A percentile compares a stretch with the other conserved stretches of the same genome.
phyloP scores from a whole-genome alignment of 106 monocot genomes.

The Alisma plantagoaquatica region DNA sequence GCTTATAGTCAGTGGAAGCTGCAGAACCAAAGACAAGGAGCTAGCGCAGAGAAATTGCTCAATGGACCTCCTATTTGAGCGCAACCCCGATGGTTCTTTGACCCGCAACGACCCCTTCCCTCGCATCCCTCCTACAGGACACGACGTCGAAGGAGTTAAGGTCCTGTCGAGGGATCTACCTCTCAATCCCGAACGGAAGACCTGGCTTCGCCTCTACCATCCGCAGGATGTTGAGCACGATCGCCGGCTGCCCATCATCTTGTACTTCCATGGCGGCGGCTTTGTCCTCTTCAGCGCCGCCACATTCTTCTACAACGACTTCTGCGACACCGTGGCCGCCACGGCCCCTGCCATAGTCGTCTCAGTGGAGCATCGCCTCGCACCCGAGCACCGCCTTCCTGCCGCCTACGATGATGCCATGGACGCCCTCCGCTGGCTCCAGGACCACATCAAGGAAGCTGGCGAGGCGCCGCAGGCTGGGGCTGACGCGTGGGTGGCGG shows the following conservation, averaged over 20 bases:
- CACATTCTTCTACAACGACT: neutral
- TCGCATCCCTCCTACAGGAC: neutral
- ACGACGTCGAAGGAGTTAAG: too few species aligned
- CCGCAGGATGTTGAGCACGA: neutral
- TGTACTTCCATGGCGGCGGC: constrained; percentile 16
- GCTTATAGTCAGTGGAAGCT: too few species aligned
- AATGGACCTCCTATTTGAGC: too few species aligned
- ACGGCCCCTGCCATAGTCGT: constrained; percentile 7
- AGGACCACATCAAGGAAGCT: too few species aligned
- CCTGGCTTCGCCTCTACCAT: constrained; percentile 10
- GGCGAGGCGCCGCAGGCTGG: too few species aligned
- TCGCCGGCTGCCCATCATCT: constrained; percentile 1
- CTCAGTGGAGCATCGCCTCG: constrained; percentile 15
- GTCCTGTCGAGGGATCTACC: constrained; percentile 11
- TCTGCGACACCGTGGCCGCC: neutral
- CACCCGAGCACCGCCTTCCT: constrained; percentile 15
- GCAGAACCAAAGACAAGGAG: too few species aligned
- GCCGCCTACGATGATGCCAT: constrained; percentile 17
- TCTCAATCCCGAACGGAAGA: neutral
- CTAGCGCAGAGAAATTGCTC: too few species aligned
- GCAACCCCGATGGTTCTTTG: too few species aligned
- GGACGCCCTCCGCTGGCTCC: constrained; percentile 6
- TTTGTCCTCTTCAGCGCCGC: constrained; percentile 13
- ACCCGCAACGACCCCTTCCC: neutral
- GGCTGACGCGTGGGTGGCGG: constrained; percentile 3